Base-by-base conservation (phyloP, 2,329 filamentous ascomycete genomes). In the Xylaria sp. region DNA sequence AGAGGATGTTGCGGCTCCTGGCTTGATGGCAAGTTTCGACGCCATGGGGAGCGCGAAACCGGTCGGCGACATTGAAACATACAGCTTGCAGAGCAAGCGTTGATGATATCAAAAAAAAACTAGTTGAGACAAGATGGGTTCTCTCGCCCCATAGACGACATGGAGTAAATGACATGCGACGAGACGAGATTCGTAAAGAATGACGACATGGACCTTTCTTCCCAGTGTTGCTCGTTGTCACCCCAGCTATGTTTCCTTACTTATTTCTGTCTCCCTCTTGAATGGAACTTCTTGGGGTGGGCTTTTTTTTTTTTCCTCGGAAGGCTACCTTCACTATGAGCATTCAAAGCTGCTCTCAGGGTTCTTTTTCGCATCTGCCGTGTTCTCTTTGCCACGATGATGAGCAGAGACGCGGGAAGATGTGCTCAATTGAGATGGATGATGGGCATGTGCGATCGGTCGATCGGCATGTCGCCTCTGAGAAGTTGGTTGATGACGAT, bases 401-500 rank as follows among this genome's bases (percentile, higher is more conserved):
- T 16, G 56, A 55, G 49, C 30, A 30, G 23, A 30, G 50, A 61
- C 52, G 54, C 42, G 44, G 19, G 46, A 42, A 35, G 48, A 59
- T 61, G 8, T 64, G 51, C 53, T 54, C 42, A 55, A 46, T 51
- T 48, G 16, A 59, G 47, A 57, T 60, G 57, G 47, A 56, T 60
- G 51, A 50, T 30, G 23, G 23, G 37, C 54, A 60, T 60, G 61
- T 63, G 55, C 42, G 37, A 57, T 61, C 9, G 30, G 39, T 39
- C 42, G 37, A 57, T 61, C 13, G 30, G 39, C 44, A 52, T 57
- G 52, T 54, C 51, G 50, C 55, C 61, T 55, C 54, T 58, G 53
- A 54, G 54, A 47, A 58, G 44, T 63, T 65, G 55, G 52, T 59
- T 63, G 55, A 57, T 62, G 55, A 59, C 42, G 19, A 59, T 57